These are phyloP conservation scores for Geranomyces variabilis DNA, from an alignment of 192 early-diverging fungal species.

Conservation along the genomic window DNA sequence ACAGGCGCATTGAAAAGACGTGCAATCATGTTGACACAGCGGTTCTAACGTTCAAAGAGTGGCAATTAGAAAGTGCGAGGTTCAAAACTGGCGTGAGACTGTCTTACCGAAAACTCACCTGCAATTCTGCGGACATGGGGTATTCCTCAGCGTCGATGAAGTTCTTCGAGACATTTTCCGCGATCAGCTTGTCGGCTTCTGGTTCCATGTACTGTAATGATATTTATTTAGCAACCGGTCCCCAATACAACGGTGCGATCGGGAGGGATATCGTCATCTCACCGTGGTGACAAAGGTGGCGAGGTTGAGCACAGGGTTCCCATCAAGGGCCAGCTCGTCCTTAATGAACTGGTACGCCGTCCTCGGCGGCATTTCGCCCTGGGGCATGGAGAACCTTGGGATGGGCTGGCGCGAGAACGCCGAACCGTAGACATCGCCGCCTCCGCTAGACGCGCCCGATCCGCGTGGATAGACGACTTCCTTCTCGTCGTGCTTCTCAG, in stretches of 20 bases:
- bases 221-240: no score
- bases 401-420: slow-evolving; percentile 8
- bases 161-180: slow-evolving; percentile 78
- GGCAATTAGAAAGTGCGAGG: no score
- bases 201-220: slow-evolving; percentile 68
- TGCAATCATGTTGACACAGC: slow-evolving; percentile 72
- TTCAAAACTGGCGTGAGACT: background rate
- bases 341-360: slow-evolving; percentile 73
- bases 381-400: slow-evolving; percentile 6
- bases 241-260: no score
- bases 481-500: no score
- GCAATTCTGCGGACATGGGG: slow-evolving; percentile 65
- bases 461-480: slow-evolving; percentile 11
- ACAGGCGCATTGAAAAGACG: slow-evolving; percentile 64
- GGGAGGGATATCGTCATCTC: no score
- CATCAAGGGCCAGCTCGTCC: slow-evolving; percentile 74
- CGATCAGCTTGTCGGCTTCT: slow-evolving; percentile 77
- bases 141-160: slow-evolving; percentile 75
- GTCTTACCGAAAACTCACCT: slow-evolving; percentile 25
- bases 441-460: background rate
- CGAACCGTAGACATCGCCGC: slow-evolving; percentile 17
- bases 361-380: slow-evolving; percentile 20
- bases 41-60: slow-evolving; percentile 18
- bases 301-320: slow-evolving; percentile 75
- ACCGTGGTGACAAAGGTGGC: slow-evolving; percentile 76